A percentile compares a stretch with the other conserved stretches of the same genome.
Evolutionary conservation across 1,284 basidiomycete species (phyloP).

Genomic region (Apiotrichum gracile): DNA sequence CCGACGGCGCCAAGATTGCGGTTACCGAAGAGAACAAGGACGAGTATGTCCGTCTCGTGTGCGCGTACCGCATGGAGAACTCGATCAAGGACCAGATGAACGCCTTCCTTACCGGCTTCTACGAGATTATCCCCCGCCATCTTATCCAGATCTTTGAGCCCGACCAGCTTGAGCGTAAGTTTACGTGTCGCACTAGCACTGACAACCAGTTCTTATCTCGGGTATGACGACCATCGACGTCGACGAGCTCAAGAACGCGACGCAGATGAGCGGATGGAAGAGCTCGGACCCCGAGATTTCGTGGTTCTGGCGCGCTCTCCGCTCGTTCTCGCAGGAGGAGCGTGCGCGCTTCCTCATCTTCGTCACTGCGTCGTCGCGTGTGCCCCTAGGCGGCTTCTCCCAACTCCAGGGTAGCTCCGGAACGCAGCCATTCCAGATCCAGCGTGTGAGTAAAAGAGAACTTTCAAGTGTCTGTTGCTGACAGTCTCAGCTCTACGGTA

Average conservation of each 20-base stretch:
- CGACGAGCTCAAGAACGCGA: constrained; percentile 91
- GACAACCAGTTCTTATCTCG: constrained; percentile 68
- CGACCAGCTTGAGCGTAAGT: constrained; percentile 77
- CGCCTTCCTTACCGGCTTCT: constrained; percentile 83
- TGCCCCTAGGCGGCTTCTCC: constrained; percentile 87
- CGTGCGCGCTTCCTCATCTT: constrained; percentile 94
- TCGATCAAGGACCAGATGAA: constrained; percentile 97
- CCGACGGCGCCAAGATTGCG: constrained; percentile 68
- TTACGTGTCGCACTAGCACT: constrained; percentile 24
- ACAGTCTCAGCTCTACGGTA: constrained; percentile 52
- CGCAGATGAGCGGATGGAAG: constrained; percentile 46
- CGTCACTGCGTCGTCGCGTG: constrained; percentile 85
- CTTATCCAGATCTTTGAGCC: constrained; percentile 74
- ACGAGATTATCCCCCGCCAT: constrained; percentile 57
- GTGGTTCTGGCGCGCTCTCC: constrained; percentile 99
- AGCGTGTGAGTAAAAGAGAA: constrained; percentile 57
- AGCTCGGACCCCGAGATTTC: constrained; percentile 81
- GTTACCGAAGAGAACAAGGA: constrained; percentile 95
- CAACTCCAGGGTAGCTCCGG: constrained; percentile 92
- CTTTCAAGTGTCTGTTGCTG: constrained; percentile 18
- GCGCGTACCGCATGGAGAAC: constrained; percentile 79
- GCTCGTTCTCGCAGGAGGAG: constrained; percentile 95
- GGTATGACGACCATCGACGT: constrained; percentile 98
- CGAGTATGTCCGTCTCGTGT: constrained; percentile 83
- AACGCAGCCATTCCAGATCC: constrained; percentile 92